phyloP scores from a whole-genome alignment of 1,139 yeast species.

The Yamadazyma mexicana region DNA sequence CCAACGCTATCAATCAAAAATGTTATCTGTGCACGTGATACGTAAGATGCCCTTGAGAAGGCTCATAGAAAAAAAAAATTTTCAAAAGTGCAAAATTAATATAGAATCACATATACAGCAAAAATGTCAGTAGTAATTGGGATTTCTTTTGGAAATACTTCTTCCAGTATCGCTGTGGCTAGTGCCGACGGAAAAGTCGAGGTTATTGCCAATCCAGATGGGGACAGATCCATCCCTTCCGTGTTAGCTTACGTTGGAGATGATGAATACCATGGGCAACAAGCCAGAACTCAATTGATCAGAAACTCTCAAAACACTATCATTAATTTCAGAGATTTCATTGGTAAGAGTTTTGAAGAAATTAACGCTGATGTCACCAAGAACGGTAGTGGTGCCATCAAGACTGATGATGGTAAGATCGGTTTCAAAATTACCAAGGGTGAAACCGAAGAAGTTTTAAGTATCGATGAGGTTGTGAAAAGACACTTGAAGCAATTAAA shows the following conservation, averaged over 20 bases:
- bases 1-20: no score
- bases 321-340: conserved; percentile 88
- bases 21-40: neutral
- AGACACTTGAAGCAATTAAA: conserved; percentile 85
- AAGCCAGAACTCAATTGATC: conserved; percentile 88
- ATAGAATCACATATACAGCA: neutral
- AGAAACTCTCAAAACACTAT: conserved; percentile 89
- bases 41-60: conserved; percentile 2
- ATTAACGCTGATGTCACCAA: conserved; percentile 68
- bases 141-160: conserved; percentile 93
- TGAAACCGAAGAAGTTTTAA: conserved; percentile 46
- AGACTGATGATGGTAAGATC: conserved; percentile 61
- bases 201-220: conserved; percentile 98
- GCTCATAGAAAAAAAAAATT: conserved; percentile 9
- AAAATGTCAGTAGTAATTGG: conserved; percentile 73
- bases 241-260: conserved; percentile 87
- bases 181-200: conserved; percentile 88
- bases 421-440: conserved; percentile 64
- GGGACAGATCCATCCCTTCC: conserved; percentile 96
- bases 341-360: conserved; percentile 72
- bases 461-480: conserved; percentile 75
- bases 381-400: conserved; percentile 74
- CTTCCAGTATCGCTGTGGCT: conserved; percentile 92
- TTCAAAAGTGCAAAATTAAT: conserved; percentile 3
- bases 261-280: conserved; percentile 97